Evolutionary conservation across 2,329 filamentous ascomycete species (phyloP).

Genomic region (Fusarium concolor): DNA sequence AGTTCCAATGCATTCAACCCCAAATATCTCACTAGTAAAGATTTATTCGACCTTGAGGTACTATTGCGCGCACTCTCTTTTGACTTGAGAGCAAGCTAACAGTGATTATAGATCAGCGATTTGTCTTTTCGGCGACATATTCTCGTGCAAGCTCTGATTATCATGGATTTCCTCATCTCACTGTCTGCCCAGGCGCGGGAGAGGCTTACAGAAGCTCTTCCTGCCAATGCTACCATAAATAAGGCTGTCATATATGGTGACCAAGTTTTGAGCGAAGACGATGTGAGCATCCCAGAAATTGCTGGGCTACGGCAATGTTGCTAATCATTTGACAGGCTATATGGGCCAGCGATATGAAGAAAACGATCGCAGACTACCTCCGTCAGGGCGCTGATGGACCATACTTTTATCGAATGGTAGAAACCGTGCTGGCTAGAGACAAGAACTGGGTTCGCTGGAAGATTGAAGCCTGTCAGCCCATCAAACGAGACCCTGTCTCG

Average conservation of each 20-base stretch:
- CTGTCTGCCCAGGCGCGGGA: constrained; percentile 85
- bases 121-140: constrained; percentile 94
- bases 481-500: constrained; percentile 79
- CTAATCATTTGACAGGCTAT: constrained; percentile 66
- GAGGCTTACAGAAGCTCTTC: constrained; percentile 64
- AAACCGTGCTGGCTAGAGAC: constrained; percentile 93
- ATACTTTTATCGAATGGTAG: constrained; percentile 96
- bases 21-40: constrained; percentile 97
- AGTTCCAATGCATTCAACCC: constrained; percentile 77
- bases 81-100: constrained; percentile 36
- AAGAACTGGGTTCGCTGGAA: constrained; percentile 99
- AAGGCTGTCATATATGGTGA: constrained; percentile 87
- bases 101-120: constrained; percentile 76
- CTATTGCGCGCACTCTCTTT: not conserved
- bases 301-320: not conserved
- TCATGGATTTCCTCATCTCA: constrained; percentile 95
- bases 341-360: constrained; percentile 86
- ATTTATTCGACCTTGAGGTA: constrained; percentile 95
- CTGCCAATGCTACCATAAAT: constrained; percentile 75
- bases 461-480: constrained; percentile 89
- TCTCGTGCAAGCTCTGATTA: constrained; percentile 92
- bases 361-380: constrained; percentile 83
- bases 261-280: constrained; percentile 80
- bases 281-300: constrained; percentile 66
- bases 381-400: constrained; percentile 84